Conservation (phyloP, 257 asterid genomes). For the Petrea volubilis region DNA sequence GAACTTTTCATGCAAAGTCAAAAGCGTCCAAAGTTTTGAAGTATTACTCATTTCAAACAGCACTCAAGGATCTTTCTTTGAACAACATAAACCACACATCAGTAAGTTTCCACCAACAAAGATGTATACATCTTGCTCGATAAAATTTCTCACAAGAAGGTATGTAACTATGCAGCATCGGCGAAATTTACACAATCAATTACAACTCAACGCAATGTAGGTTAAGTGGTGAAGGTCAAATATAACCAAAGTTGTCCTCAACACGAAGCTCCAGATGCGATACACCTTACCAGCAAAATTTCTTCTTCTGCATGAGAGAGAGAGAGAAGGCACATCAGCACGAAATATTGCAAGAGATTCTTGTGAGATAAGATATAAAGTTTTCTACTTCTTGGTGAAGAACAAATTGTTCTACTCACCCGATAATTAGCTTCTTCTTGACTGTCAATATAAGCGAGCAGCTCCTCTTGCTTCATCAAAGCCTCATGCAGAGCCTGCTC, state of each 20-base stretch:
- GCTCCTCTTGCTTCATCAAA: slow-evolving; percentile 74
- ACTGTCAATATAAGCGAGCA: slow-evolving; percentile 71
- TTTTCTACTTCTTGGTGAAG: background rate
- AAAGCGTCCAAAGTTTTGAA: background rate
- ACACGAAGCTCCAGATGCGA: slow-evolving; percentile 21
- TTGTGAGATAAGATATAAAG: background rate
- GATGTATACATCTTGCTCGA: slow-evolving; percentile 7
- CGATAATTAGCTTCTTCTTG: slow-evolving; percentile 53
- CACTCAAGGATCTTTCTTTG: background rate
- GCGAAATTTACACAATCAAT: slow-evolving; percentile 32
- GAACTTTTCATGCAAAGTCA: background rate
- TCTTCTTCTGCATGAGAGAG: slow-evolving; percentile 53
- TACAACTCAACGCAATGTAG: slow-evolving; percentile 17
- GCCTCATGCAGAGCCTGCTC: slow-evolving; percentile 75
- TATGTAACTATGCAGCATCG: background rate
- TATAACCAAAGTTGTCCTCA: slow-evolving; percentile 5
- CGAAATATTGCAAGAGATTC: background rate
- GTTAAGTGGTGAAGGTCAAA: slow-evolving; percentile 18
- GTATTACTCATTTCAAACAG: background rate
- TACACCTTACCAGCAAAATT: slow-evolving; percentile 51
- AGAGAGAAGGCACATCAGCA: slow-evolving; percentile 21
- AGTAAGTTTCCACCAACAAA: slow-evolving; percentile 10
- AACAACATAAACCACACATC: background rate
- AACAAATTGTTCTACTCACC: slow-evolving; percentile 36
- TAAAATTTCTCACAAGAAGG: slow-evolving; percentile 18